Evolutionary conservation across 106 monocot species (phyloP), one percentile per base, ranked within the genome.

Genomic region (Vanilla planifolia): DNA sequence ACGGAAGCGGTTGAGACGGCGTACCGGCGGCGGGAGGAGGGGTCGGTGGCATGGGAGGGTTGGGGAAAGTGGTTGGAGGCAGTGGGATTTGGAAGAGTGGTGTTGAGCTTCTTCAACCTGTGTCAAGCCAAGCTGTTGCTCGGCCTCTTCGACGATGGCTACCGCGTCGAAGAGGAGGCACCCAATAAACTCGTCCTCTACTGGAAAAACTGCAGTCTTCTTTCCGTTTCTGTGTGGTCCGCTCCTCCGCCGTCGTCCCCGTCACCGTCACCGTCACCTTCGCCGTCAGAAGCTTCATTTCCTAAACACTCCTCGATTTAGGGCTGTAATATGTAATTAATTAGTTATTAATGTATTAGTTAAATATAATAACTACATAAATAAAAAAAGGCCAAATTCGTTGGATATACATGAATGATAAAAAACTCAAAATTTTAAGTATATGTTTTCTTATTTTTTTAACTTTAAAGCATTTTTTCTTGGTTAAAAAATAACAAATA

Each of bases 111-210:
- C 64, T 73, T 65, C 19, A 73, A 73, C 65, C 65, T 35, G 17
- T 65, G 64, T 21, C 72, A 73, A 19, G 64, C 72, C 11, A 56
- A 44, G 57, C 58, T 73, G 44, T 37, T 73, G 33, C 37, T 73
- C 26, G 72, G 72, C 22, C 25, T 73, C 33, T 73, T 73, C 47
- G 45, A 73, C 37, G 72, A 73, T 8, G 72, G 72, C 15, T 65
- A 58, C 23, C 26, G 57, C 6, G 72, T 73, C 26, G 64, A 65
- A 27, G 72, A 73, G 58, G 37, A 4, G 15, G 64, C 43, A 8
- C 14, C 36, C 3, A 73, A 73, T 57, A 64, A 65, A 57, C 64
- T 73, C 14, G 57, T 65, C 21, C 58, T 73, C 10, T 22, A 11
- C 0, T 73, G 72, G 72, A 73, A 73, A 39, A 57, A 55, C 5